phyloP scores from a whole-genome alignment of 345 rosid species.

The Zanthoxylum bungeanum region DNA sequence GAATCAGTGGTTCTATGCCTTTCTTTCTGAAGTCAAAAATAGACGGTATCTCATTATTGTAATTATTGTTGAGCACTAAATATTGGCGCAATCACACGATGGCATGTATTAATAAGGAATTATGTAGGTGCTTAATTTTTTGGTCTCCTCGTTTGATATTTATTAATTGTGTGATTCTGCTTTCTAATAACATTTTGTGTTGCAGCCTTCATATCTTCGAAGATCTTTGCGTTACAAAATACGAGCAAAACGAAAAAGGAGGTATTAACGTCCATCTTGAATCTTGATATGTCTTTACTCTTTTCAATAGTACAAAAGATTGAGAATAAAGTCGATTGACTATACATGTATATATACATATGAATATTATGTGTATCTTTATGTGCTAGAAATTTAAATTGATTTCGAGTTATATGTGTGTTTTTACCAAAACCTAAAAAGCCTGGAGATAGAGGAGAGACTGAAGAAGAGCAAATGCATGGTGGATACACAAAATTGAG shows the following conservation, averaged over 20 bases:
- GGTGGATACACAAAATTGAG: not conserved
- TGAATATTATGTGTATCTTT: not conserved
- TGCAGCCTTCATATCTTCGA: slow-evolving; percentile 74
- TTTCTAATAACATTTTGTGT: slow-evolving; percentile 15
- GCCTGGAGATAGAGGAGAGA: not conserved
- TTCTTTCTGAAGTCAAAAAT: not conserved
- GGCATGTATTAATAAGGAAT: not conserved
- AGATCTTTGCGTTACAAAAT: slow-evolving; percentile 67
- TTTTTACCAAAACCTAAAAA: not conserved
- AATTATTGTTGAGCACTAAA: not conserved
- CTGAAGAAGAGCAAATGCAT: not conserved
- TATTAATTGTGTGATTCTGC: slow-evolving; percentile 1
- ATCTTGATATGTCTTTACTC: not conserved
- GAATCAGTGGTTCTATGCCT: not conserved
- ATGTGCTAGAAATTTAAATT: not conserved
- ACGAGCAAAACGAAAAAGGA: slow-evolving; percentile 47
- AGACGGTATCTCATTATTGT: too few species aligned
- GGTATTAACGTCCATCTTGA: slow-evolving; percentile 44
- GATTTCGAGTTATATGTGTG: not conserved
- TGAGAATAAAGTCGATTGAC: not conserved
- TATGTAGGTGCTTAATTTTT: not conserved
- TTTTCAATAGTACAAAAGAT: not conserved
- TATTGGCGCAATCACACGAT: not conserved
- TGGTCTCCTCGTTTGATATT: not conserved
- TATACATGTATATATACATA: not conserved